Evolutionary conservation across 805 yeast species (phyloP), one percentile per base, ranked within the genome.

Genomic region (Candida insectorum): DNA sequence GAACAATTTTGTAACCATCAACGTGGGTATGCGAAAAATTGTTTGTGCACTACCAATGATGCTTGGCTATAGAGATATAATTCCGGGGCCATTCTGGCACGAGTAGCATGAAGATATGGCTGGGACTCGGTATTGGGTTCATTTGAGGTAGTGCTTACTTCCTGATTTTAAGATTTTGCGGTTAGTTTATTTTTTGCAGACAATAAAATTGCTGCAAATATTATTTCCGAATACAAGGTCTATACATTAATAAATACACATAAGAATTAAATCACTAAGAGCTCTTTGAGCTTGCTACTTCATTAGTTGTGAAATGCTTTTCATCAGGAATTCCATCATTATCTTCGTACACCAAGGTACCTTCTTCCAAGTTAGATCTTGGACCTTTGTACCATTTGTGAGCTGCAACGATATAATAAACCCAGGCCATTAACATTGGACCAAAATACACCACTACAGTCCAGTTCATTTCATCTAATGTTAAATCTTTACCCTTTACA

Each of bases 371-470:
- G 47, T 75, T 75, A 45, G 75, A 65, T 55, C 64, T 72, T 22
- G 85, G 85, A 16, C 85, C 86, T 28, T 52, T 53, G 64, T 75
- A 79, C 71, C 77, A 71, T 43, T 71, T 77, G 48, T 63, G 75
- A 14, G 82, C 85, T 40, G 69, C 72, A 9, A 70, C 56, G 24
- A 58, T 49, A 44, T 52, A 79, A 75, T 79, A 79, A 3, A 63
- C 36, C 16, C 65, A 46, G n/a, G 73, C 71, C 15, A 77, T 31
- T 14, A 74, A 39, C 73, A 79, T 61, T 9, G 82, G 75, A 2
- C 80, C 83, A 49, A 73, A 76, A 54, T 67, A 77, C 6, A 79
- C 82, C 13, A 77, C 67, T 26, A 59, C 67, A 1, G 85, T 79
- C 82, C 83, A 79, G 56, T 79, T 79, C 83, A 77, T 77, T 24